A percentile compares a stretch with the other conserved stretches of the same genome.
Conservation (phyloP, 129 eudicot species). For the Centella asiatica region DNA sequence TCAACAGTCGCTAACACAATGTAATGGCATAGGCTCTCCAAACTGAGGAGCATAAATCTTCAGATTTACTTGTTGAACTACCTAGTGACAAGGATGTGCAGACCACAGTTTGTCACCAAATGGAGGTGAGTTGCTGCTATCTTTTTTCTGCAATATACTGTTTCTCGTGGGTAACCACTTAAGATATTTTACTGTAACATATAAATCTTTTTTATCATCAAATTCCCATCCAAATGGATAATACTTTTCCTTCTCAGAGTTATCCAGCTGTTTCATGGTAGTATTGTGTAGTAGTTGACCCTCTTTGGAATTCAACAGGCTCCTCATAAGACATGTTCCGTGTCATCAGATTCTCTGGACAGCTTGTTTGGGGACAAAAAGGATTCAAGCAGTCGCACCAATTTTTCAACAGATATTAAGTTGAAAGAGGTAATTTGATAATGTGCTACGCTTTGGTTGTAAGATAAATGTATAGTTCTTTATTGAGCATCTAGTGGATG, state of each 20-base stretch:
- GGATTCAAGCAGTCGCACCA: conserved; percentile 24
- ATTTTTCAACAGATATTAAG: conserved; percentile 8
- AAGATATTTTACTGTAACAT: too few relatives aligned
- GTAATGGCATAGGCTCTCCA: conserved; percentile 26
- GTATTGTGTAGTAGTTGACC: neutral
- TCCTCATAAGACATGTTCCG: conserved; percentile 33
- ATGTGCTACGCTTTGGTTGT: neutral
- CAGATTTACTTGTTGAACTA: conserved; percentile 25
- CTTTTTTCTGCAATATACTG: conserved; percentile 1
- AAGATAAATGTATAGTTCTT: neutral
- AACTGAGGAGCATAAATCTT: conserved; percentile 33
- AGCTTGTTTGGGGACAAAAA: conserved; percentile 51
- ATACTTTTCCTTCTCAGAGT: neutral
- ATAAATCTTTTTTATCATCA: too few relatives aligned
- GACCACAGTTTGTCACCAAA: conserved; percentile 27
- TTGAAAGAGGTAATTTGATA: conserved; percentile 43
- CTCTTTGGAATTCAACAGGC: conserved; percentile 34
- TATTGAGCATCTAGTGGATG: neutral
- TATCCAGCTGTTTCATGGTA: too few relatives aligned
- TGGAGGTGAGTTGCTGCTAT: conserved; percentile 31
- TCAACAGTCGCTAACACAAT: too few relatives aligned
- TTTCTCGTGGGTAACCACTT: neutral
- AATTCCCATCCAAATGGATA: too few relatives aligned
- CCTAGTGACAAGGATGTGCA: conserved; percentile 15
- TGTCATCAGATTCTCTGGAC: conserved; percentile 66